Conservation (phyloP, 163 green algal species). For the Scenedesmus sp. region DNA sequence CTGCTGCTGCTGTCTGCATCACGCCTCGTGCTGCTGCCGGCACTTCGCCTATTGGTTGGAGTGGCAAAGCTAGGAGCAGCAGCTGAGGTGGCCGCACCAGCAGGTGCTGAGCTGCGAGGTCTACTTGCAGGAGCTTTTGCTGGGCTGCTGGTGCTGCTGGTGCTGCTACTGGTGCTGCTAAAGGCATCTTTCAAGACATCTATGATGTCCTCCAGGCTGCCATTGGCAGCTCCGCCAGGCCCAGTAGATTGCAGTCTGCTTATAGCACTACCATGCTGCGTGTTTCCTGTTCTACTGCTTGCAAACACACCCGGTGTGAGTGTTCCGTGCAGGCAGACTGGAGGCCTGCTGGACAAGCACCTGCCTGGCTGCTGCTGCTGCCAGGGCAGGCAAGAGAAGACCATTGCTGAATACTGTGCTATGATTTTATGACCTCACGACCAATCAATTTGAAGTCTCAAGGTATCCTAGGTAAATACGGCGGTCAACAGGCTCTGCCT, state of each 20-base stretch:
- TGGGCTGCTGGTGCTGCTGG: constrained; percentile 22
- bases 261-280: background rate
- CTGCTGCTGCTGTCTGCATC: constrained; percentile 7
- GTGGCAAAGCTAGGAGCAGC: constrained; percentile 1
- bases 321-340: background rate
- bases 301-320: background rate
- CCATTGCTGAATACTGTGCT: background rate
- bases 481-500: background rate
- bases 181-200: constrained; percentile 35
- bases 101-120: background rate
- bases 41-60: background rate
- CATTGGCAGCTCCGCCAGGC: background rate
- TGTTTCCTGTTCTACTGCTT: background rate
- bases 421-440: background rate
- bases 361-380: constrained; percentile 11
- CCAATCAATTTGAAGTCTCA: background rate
- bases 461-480: background rate
- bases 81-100: background rate
- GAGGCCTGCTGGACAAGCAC: background rate
- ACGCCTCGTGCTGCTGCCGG: background rate
- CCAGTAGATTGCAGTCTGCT: background rate
- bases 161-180: constrained; percentile 23
- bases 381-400: background rate
- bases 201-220: constrained; percentile 1
- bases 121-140: background rate